Conservation (phyloP, 768 basidiomycete species). For the Crassisporium funariophilum region DNA sequence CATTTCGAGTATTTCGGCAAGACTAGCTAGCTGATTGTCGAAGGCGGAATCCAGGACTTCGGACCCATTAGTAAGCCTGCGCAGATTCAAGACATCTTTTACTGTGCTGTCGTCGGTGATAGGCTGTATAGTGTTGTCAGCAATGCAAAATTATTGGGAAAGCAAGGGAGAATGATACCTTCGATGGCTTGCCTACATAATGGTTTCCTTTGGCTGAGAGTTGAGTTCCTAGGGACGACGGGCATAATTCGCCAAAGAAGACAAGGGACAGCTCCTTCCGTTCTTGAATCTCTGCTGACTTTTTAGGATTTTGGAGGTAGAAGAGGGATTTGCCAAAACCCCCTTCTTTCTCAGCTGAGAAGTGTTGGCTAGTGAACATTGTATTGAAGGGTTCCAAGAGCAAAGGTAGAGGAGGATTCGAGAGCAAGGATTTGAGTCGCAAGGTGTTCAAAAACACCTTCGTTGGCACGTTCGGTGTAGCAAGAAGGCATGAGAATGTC, state of each 20-base stretch:
- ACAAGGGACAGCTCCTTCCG: neutral
- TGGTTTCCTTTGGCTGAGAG: neutral
- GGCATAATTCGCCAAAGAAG: constrained; percentile 5
- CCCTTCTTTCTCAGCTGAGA: neutral
- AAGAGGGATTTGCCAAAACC: neutral
- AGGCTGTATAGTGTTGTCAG: neutral
- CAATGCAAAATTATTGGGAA: neutral
- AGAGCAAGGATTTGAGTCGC: neutral
- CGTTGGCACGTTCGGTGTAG: neutral
- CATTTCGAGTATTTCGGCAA: neutral
- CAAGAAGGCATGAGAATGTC: neutral
- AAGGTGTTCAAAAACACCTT: neutral
- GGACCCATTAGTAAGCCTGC: neutral
- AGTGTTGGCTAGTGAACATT: neutral
- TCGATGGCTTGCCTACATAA: neutral
- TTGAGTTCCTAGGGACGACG: neutral
- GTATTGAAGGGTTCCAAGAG: neutral
- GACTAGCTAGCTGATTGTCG: neutral
- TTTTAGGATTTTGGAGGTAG: neutral
- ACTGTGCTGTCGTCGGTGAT: neutral
- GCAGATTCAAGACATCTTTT: neutral
- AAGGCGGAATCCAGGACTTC: neutral
- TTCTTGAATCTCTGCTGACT: neutral
- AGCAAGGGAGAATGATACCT: neutral
- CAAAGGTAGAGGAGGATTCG: neutral